phyloP scores from a whole-genome alignment of 257 asterid species.

The Misopates orontium region DNA sequence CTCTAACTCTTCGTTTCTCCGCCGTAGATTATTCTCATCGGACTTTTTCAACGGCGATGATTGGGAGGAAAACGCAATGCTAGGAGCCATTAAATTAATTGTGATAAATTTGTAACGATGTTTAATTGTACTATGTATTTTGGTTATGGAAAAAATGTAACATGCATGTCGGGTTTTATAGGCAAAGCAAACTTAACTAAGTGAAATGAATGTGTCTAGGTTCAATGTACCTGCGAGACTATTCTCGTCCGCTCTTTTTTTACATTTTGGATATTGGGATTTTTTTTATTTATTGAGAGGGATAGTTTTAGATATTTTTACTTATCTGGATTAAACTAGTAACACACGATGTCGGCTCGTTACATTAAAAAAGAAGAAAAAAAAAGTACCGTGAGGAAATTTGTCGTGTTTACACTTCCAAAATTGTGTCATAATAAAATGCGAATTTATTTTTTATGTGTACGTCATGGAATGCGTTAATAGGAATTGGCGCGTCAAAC shows the following conservation, averaged over 20 bases:
- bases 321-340: neutral
- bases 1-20: constrained; percentile 75
- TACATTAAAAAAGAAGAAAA: neutral
- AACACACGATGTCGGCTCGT: no score
- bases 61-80: constrained; percentile 29
- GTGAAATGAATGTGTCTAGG: constrained; percentile 43
- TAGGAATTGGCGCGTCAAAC: neutral
- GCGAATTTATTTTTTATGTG: no score
- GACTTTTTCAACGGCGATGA: constrained; percentile 23
- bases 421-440: no score
- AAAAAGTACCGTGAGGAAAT: neutral
- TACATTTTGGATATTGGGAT: neutral
- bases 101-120: no score
- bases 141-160: neutral
- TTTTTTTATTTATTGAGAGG: constrained; percentile 11
- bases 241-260: neutral
- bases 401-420: no score
- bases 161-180: constrained; percentile 38
- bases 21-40: constrained; percentile 46
- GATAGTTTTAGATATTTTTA: neutral
- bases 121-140: no score
- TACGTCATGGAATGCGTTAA: constrained; percentile 27
- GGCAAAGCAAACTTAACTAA: neutral
- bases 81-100: constrained; percentile 40
- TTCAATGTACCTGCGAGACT: constrained; percentile 57